Evolutionary conservation across 1,139 yeast species (phyloP).

Genomic region (Candida sojae): DNA sequence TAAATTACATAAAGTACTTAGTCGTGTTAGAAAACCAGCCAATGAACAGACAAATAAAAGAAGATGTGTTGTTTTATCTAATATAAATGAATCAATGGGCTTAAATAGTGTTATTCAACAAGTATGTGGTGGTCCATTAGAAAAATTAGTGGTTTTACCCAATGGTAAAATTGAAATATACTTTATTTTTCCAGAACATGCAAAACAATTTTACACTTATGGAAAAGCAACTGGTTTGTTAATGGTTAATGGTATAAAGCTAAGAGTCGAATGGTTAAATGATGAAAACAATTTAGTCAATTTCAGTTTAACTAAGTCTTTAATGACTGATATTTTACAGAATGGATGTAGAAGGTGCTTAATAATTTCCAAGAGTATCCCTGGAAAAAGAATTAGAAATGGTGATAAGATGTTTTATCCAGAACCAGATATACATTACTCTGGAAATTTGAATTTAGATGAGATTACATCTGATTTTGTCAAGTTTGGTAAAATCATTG

Average conservation of each 20-base stretch:
- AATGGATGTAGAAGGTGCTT: conserved; percentile 38
- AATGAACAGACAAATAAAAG: conserved; percentile 2
- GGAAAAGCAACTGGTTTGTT: conserved; percentile 57
- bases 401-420: conserved; percentile 32
- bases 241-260: conserved; percentile 57
- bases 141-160: conserved; percentile 35
- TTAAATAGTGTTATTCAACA: conserved; percentile 55
- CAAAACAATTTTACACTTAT: conserved; percentile 54
- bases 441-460: conserved; percentile 28
- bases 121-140: conserved; percentile 76
- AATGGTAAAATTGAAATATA: conserved; percentile 45
- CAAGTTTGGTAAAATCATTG: conserved; percentile 61
- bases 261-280: conserved; percentile 45
- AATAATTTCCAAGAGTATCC: conserved; percentile 30
- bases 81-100: conserved; percentile 31
- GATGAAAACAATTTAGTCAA: conserved; percentile 20
- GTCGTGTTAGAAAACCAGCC: conserved; percentile 6
- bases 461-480: conserved; percentile 51
- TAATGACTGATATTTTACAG: conserved; percentile 29
- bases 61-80: conserved; percentile 20
- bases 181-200: conserved; percentile 57
- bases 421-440: conserved; percentile 32
- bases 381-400: conserved; percentile 21
- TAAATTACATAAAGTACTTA: conserved; percentile 10
- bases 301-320: conserved; percentile 30